Evolutionary conservation across 164 flowering plant species (phyloP).

Genomic region (Magnolia kwangsiensis): DNA sequence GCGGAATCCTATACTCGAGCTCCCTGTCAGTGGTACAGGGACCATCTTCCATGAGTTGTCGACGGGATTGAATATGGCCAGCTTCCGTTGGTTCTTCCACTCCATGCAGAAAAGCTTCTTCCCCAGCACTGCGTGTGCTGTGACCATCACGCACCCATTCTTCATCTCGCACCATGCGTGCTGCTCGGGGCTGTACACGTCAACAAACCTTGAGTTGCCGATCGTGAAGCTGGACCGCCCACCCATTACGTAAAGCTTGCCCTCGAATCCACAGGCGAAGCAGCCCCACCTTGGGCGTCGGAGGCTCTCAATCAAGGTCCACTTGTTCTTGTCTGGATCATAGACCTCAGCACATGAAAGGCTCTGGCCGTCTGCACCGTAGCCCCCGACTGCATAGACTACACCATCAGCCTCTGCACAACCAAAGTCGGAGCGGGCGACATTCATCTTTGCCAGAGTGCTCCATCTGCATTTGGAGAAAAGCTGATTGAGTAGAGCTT

Average conservation of each 20-base stretch:
- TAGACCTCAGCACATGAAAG: constrained; percentile 85
- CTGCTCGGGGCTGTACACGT: constrained; percentile 62
- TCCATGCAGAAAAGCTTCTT: constrained; percentile 86
- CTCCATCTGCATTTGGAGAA: constrained; percentile 67
- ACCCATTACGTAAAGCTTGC: constrained; percentile 90
- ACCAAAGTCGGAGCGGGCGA: constrained; percentile 88
- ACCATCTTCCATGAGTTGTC: constrained; percentile 79
- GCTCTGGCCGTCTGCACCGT: constrained; percentile 65
- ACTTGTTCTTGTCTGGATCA: constrained; percentile 61
- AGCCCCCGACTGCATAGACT: constrained; percentile 86
- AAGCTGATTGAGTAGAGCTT: not conserved
- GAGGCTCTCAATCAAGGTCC: constrained; percentile 75
- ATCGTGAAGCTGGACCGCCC: constrained; percentile 92
- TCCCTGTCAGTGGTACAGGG: constrained; percentile 72
- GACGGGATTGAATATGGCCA: constrained; percentile 56
- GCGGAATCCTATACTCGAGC: constrained; percentile 67
- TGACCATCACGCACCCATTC: constrained; percentile 96
- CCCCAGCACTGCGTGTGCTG: constrained; percentile 82
- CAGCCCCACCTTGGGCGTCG: constrained; percentile 91
- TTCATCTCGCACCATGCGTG: constrained; percentile 81
- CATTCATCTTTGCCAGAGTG: constrained; percentile 68
- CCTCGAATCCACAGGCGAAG: constrained; percentile 75
- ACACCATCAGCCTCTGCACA: constrained; percentile 79
- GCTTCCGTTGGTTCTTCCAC: constrained; percentile 86
- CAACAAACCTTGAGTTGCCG: constrained; percentile 81